Evolutionary conservation across 352 stramenopile genomes (phyloP).

Genomic region (Aphanomyces astaci): DNA sequence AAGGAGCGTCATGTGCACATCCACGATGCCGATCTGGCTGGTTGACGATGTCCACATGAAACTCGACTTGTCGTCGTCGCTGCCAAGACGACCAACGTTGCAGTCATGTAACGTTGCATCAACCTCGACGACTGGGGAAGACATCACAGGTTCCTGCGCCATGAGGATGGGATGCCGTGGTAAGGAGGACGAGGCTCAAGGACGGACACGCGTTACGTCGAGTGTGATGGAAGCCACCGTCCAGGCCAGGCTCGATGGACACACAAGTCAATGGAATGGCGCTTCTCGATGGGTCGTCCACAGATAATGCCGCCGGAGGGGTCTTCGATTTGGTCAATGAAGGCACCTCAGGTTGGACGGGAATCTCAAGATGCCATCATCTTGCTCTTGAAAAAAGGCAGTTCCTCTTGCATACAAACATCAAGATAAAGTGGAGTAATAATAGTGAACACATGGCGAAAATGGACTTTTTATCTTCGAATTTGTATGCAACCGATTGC

Average conservation of each 20-base stretch:
- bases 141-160: neutral
- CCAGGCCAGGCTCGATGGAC: neutral
- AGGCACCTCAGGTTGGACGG: too few species aligned
- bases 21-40: slow-evolving; percentile 10
- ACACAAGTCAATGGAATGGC: neutral
- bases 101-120: neutral
- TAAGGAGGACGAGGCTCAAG: too few species aligned
- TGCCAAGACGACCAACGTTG: neutral
- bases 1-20: neutral
- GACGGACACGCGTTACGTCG: neutral
- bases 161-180: neutral
- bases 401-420: too few species aligned
- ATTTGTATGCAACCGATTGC: too few species aligned
- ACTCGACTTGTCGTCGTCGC: neutral
- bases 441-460: too few species aligned
- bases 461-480: too few species aligned
- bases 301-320: neutral
- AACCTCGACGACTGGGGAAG: neutral
- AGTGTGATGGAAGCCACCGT: neutral
- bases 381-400: too few species aligned
- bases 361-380: too few species aligned
- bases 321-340: slow-evolving; percentile 9
- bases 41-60: neutral
- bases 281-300: neutral
- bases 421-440: too few species aligned